Conservation (phyloP, 176 grass and related monocot species). For the Poa annua region DNA sequence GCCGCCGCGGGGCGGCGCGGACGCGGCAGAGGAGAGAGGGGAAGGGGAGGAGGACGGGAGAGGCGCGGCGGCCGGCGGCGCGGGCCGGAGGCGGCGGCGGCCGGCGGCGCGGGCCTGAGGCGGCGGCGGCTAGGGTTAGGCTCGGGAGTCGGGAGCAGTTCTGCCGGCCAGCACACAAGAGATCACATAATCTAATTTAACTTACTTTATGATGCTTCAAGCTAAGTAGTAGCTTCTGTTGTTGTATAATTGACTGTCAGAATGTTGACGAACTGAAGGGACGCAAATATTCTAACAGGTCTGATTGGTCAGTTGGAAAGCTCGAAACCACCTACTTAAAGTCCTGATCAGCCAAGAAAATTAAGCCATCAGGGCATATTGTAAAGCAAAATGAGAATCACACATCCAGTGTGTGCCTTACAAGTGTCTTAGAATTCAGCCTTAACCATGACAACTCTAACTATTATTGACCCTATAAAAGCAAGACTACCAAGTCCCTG, state of each 20-base stretch:
- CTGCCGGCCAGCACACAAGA: slow-evolving; percentile 24
- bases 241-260: slow-evolving; percentile 47
- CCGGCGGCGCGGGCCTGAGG: no score
- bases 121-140: no score
- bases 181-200: slow-evolving; percentile 9
- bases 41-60: no score
- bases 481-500: slow-evolving; percentile 38
- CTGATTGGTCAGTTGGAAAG: slow-evolving; percentile 43
- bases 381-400: slow-evolving; percentile 41
- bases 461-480: slow-evolving; percentile 27
- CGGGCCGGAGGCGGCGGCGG: no score
- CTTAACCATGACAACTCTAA: slow-evolving; percentile 27
- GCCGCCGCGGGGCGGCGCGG: no score
- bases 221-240: slow-evolving; percentile 45
- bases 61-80: no score
- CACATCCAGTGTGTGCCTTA: slow-evolving; percentile 28
- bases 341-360: slow-evolving; percentile 36
- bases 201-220: slow-evolving; percentile 47
- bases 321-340: slow-evolving; percentile 29
- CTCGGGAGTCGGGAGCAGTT: no score
- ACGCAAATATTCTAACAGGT: slow-evolving; percentile 37
- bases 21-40: no score
- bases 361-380: slow-evolving; percentile 24
- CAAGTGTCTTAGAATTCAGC: slow-evolving; percentile 44
- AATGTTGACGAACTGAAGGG: slow-evolving; percentile 29